Base-by-base conservation (phyloP, 2,329 filamentous ascomycete genomes). In the Sporothrix inflata region DNA sequence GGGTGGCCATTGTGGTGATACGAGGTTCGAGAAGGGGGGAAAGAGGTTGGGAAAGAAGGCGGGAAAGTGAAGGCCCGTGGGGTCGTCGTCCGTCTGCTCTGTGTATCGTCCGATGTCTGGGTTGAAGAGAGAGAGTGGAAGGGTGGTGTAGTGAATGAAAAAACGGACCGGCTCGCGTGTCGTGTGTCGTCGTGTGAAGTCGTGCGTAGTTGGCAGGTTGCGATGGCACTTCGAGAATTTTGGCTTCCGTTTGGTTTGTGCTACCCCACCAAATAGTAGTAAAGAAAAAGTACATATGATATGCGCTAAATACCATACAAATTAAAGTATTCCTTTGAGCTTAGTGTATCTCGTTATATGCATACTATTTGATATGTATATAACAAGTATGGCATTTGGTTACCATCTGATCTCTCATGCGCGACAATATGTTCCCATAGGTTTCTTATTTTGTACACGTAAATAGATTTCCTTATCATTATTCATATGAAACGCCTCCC, bases 1-100 rank as follows among this genome's bases (percentile, higher is more conserved):
- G 90, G 80, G 92, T 90, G 2, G 92, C 91, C 94, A 97, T 97
- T n/a, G 67, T 71, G 24, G n/a, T 21, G 27, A 30, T 21, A 11
- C 4, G 11, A n/a, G 11, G 49, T 6, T 38, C n/a, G 7, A 21
- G 27, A 1, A 1, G 51, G 12, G 51, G 30, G 24, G 45, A 11
- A 21, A 6, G 5, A 16, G 21, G 61, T 14, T 30, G 14, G 12
- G 40, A 47, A 12, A 11, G 9, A 7, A 67, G 38, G 16, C n/a
- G 27, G 24, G 45, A 40, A 3, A 27, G 9, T 1, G 5, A 27
- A 9, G 19, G 1, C 45, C 27, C 60, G 38, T 45, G 9, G 38
- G 27, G 51, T 66, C 6, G 42, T 45, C 3, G 63, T 21, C 21
- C 3, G 61, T n/a, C 2, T 30, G 8, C 40, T 11, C 60, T n/a